Evolutionary conservation across 345 rosid genomes (phyloP).

Genomic region (Lepidium africanum): DNA sequence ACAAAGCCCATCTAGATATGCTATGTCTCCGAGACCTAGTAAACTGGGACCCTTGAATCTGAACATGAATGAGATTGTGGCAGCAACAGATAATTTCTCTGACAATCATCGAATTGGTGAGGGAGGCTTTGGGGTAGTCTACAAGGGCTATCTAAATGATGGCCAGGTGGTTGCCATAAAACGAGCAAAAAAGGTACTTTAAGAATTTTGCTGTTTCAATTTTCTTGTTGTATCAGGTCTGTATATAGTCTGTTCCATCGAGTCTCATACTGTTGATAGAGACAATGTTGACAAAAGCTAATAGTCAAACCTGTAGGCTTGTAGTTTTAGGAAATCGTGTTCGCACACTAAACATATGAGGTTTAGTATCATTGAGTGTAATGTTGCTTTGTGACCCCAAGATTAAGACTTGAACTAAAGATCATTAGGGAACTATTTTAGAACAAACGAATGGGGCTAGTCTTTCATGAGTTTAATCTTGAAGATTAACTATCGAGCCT

Average conservation of each 20-base stretch:
- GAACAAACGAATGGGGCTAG: neutral
- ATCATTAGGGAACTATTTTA: neutral
- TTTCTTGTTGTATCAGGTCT: neutral
- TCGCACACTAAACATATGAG: neutral
- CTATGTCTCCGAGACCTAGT: conserved; percentile 62
- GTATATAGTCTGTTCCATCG: neutral
- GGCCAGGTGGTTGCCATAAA: conserved; percentile 84
- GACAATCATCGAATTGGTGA: conserved; percentile 59
- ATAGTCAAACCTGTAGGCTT: neutral
- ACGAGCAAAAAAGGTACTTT: conserved; percentile 84
- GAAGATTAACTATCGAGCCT: neutral
- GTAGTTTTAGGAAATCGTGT: neutral
- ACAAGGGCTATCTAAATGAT: conserved; percentile 61
- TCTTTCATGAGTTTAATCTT: neutral
- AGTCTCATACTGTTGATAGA: neutral
- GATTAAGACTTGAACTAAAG: neutral
- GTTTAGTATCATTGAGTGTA: neutral
- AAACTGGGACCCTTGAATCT: conserved; percentile 66
- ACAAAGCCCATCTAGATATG: conserved; percentile 79
- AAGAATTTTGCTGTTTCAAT: neutral
- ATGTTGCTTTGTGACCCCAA: neutral
- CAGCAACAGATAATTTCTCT: conserved; percentile 75
- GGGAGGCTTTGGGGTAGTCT: conserved; percentile 92
- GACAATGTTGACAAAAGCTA: neutral
- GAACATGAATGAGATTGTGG: conserved; percentile 41